Evolutionary conservation across 176 grass and related monocot species (phyloP), one percentile per base, ranked within the genome.

Genomic region (Luzula sylvatica): DNA sequence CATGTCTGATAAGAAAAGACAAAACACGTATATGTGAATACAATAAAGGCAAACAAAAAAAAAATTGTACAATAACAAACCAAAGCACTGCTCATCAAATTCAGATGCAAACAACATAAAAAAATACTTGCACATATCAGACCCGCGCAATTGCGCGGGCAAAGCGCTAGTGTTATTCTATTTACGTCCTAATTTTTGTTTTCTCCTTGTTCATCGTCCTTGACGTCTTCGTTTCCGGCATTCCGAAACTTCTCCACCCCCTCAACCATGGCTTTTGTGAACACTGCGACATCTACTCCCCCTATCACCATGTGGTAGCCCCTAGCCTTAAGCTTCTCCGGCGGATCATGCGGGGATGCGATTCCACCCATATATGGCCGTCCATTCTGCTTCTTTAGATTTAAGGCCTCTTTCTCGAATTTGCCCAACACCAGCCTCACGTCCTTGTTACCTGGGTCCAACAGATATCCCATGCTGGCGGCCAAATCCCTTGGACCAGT

Each of bases 231-330:
- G 44, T 53, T 65, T 39, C 61, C 73, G 0, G 69, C 77, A 21
- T 44, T 74, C 61, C 46, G 51, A 57, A 82, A 92, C 39, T 72
- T 53, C 68, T 61, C 72, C 20, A 86, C 77, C 29, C 85, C 73
- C 40, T 81, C 60, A 61, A 78, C 29, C n/a, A 53, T 76, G 3
- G 60, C 81, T 40, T 62, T 67, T n/a, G 53, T 60, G 73, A 92
- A 92, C 45, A 92, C n/a, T 3, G 53, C 81, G 23, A 85, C 52
- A 70, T 92, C 81, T 46, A 65, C 81, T 41, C 76, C 69, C 3
- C 81, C 81, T 3, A 80, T 19, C 59, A 92, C 87, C 87, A 92
- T 86, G 64, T 92, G 69, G 62, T 86, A 92, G 0, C 87, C 87
- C 77, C 81, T 81, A 26, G 49, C 54, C 45, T 92, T 92, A 60